Evolutionary conservation across 208 protist genomes (phyloP), one percentile per base, ranked within the genome.

Genomic region (Acanthamoeba castellanii): DNA sequence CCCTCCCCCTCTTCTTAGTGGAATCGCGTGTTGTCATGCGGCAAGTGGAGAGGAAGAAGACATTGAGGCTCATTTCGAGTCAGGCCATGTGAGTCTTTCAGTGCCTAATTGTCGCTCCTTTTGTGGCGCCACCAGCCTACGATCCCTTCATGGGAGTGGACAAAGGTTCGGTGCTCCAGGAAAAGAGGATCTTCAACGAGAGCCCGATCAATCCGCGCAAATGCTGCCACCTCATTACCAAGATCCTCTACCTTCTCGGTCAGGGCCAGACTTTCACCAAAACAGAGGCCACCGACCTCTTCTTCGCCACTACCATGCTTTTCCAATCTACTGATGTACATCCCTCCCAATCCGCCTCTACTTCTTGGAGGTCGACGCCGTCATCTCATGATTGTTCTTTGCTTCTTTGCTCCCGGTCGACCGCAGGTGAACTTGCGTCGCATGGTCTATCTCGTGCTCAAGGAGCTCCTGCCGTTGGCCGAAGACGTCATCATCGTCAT

Each of bases 281-380:
- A 68, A 97, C 84, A 13, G 99, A 99, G 97, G 99, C 99, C 11
- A 99, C 99, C 11, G 98, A 99, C 87, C 92, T 99, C 76, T 99
- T 99, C 97, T 99, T 99, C 96, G 98, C 98, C 94, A 98, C 99
- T 0, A 99, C 99, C 18, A 99, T 99, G 96, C 97, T 99, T 37
- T 99, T 99, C 94, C 99, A 99, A 96, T 99, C 98, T 8, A 97
- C 97, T 42, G 97, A 99, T 96, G 97, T 98, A 90, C 30, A 88
- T 66, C 25, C 37, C 22, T 96, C 27, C 1, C 32, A 66, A 61
- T 34, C 14, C 81, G n/a, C 11, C 32, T 52, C 30, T 42, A 45
- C 47, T 37, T 27, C 64, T 25, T 25, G 16, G 72, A 81, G 72
- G 18, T 47, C 42, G 1, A 27, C 32, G 20, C 42, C 32, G 14